Evolutionary conservation across 768 basidiomycete genomes (phyloP).

Genomic region (Kwoniella europaea): DNA sequence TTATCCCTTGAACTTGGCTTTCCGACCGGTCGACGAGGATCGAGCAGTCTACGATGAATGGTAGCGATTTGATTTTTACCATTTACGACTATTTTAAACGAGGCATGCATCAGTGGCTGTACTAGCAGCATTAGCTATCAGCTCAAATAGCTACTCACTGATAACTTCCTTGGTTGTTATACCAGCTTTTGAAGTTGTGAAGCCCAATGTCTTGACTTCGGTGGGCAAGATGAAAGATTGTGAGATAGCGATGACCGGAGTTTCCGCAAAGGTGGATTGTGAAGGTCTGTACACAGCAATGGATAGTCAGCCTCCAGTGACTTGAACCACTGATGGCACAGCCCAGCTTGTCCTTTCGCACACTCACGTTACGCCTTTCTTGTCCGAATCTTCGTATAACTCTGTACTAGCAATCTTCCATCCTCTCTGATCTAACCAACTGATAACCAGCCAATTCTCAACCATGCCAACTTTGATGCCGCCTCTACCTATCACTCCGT

Average conservation of each 20-base stretch:
- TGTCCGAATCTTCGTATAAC: conserved; percentile 82
- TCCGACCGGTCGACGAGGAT: conserved; percentile 79
- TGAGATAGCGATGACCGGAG: conserved; percentile 67
- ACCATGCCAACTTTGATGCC: conserved; percentile 69
- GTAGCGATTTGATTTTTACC: conserved; percentile 73
- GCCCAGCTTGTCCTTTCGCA: neutral
- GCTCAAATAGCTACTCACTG: conserved; percentile 62
- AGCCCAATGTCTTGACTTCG: conserved; percentile 70
- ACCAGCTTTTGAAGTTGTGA: conserved; percentile 85
- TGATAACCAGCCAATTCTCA: conserved; percentile 93
- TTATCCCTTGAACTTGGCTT: conserved; percentile 77
- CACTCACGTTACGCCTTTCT: conserved; percentile 73
- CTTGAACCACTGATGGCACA: neutral
- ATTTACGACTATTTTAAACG: conserved; percentile 69
- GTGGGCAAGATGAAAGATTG: conserved; percentile 74
- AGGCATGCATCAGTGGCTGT: neutral
- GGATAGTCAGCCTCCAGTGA: neutral
- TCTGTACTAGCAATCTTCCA: conserved; percentile 81
- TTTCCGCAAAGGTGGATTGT: conserved; percentile 64
- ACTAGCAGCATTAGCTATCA: neutral
- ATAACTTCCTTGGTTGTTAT: conserved; percentile 85
- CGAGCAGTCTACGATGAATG: conserved; percentile 72
- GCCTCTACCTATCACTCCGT: conserved; percentile 54
- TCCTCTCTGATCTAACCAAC: conserved; percentile 75
- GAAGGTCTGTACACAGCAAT: conserved; percentile 61